phyloP scores from a whole-genome alignment of 2,329 filamentous ascomycete species.

The Aspergillus neotritici region DNA sequence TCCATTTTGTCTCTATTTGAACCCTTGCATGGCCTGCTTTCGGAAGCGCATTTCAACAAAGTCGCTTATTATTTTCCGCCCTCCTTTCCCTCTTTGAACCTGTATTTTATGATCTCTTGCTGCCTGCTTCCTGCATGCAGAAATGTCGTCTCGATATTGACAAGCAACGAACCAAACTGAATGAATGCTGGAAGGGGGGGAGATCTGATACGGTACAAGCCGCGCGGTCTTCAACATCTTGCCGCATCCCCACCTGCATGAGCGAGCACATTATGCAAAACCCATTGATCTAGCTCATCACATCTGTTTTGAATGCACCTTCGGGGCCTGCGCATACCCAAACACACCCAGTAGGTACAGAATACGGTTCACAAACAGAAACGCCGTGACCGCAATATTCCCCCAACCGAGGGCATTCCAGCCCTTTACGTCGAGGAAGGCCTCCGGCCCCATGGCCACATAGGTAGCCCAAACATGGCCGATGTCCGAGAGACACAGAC shows the following conservation, averaged over 20 bases:
- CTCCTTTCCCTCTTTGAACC: no score
- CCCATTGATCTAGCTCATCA: conserved; percentile 23
- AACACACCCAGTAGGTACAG: conserved; percentile 57
- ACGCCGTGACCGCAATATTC: conserved; percentile 61
- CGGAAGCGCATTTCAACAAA: no score
- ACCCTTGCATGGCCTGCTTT: no score
- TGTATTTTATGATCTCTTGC: no score
- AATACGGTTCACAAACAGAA: conserved; percentile 53
- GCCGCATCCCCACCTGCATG: no score
- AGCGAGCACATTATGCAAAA: no score
- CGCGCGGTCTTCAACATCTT: no score
- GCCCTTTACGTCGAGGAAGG: conserved; percentile 47
- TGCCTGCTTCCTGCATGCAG: no score
- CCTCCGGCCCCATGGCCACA: conserved; percentile 52
- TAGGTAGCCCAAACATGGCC: conserved; percentile 62
- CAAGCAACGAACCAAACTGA: no score
- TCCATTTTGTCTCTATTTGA: neutral
- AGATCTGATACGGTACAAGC: no score
- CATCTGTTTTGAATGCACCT: conserved; percentile 29
- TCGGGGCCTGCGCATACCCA: conserved; percentile 38
- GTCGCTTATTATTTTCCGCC: neutral
- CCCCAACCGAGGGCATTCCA: conserved; percentile 73
- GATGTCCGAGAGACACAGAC: conserved; percentile 60
- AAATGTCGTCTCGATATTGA: no score
- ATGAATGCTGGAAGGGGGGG: no score